A percentile compares a stretch with the other conserved stretches of the same genome.
phyloP scores from a whole-genome alignment of 768 basidiomycete species.

The Mycena kentingensis region DNA sequence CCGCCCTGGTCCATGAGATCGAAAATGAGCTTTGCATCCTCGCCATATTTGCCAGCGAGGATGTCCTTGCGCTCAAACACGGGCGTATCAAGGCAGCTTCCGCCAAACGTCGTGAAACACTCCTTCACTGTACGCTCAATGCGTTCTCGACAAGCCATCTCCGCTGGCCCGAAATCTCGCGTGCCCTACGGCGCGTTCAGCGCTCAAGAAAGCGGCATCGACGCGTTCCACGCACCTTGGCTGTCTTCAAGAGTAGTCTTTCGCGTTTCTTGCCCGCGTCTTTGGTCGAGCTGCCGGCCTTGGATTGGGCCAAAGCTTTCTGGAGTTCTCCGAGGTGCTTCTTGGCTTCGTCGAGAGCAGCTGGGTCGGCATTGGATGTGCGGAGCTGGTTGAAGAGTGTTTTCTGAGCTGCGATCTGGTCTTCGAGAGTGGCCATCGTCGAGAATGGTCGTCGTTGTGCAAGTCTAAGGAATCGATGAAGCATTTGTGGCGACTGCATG shows the following conservation, averaged over 20 bases:
- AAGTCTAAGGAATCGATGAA: constrained; percentile 39
- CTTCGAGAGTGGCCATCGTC: constrained; percentile 44
- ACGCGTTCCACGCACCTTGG: constrained; percentile 64
- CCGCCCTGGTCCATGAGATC: constrained; percentile 98
- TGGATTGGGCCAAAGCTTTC: constrained; percentile 50
- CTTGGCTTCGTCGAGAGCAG: constrained; percentile 59
- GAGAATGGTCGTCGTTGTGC: constrained; percentile 20
- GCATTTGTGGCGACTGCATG: constrained; percentile 21
- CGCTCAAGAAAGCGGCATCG: constrained; percentile 8
- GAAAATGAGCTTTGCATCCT: constrained; percentile 96
- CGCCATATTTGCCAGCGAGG: constrained; percentile 94
- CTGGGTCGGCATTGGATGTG: constrained; percentile 51
- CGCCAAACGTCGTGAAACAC: constrained; percentile 87
- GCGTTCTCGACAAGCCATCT: constrained; percentile 90
- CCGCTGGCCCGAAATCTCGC: constrained; percentile 88
- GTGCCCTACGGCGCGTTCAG: constrained; percentile 67
- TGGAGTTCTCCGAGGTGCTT: constrained; percentile 73
- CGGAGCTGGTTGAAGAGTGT: constrained; percentile 64
- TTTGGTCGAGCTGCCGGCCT: constrained; percentile 40
- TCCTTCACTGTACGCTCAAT: constrained; percentile 88
- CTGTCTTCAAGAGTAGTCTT: constrained; percentile 83
- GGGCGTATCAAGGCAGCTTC: constrained; percentile 92
- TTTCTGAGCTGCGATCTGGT: constrained; percentile 58
- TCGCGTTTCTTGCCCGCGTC: constrained; percentile 65
- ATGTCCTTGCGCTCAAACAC: constrained; percentile 98